phyloP scores from a whole-genome alignment of 1,284 basidiomycete genomes.

The Ganoderma resinaceum region DNA sequence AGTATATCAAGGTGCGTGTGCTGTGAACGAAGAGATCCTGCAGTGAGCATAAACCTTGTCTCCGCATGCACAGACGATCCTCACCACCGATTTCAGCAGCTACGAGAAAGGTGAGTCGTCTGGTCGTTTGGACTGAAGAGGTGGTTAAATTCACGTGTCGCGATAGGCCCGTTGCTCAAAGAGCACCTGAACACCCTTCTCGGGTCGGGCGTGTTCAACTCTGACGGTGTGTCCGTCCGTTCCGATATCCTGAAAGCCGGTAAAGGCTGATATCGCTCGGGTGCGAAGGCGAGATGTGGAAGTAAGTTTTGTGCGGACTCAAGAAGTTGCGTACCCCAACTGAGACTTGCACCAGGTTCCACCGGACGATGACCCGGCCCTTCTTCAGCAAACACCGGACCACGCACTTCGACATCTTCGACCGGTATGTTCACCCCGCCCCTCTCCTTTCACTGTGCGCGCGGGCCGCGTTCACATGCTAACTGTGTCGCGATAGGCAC shows the following conservation, averaged over 20 bases:
- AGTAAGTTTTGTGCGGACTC: slow-evolving; percentile 22
- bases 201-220: slow-evolving; percentile 47
- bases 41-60: too few relatives aligned
- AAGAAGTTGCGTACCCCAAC: neutral
- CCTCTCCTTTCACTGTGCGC: neutral
- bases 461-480: too few relatives aligned
- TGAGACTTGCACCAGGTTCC: slow-evolving; percentile 46
- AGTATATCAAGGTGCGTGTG: slow-evolving; percentile 37
- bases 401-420: slow-evolving; percentile 59
- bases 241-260: too few relatives aligned
- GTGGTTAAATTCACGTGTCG: neutral
- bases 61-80: slow-evolving; percentile 29
- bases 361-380: slow-evolving; percentile 58
- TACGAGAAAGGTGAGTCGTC: slow-evolving; percentile 40
- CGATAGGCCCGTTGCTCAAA: slow-evolving; percentile 27
- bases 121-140: too few relatives aligned
- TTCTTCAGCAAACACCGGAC: slow-evolving; percentile 58
- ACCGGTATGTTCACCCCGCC: slow-evolving; percentile 31
- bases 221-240: slow-evolving; percentile 40
- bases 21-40: neutral
- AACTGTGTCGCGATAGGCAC: too few relatives aligned
- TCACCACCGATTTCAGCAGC: slow-evolving; percentile 40
- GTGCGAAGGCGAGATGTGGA: slow-evolving; percentile 41
- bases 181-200: slow-evolving; percentile 36
- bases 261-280: neutral